phyloP scores from a whole-genome alignment of 1,284 basidiomycete genomes.

The Ganoderma multipileum region DNA sequence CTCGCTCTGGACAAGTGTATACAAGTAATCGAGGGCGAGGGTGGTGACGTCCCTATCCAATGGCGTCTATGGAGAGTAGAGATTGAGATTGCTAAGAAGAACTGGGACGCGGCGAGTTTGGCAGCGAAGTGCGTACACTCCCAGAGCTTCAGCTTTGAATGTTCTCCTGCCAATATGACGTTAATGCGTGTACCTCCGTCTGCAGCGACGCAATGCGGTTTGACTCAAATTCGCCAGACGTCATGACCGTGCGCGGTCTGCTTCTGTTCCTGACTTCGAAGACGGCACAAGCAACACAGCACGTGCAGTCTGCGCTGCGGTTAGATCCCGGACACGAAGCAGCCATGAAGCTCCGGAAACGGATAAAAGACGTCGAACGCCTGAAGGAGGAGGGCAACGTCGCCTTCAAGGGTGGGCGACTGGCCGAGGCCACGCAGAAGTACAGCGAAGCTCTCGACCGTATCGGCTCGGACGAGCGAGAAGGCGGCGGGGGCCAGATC shows the following conservation, averaged over 20 bases:
- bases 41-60: conserved; percentile 72
- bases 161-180: not conserved
- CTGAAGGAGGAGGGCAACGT: conserved; percentile 87
- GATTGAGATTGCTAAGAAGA: conserved; percentile 73
- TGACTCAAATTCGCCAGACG: conserved; percentile 79
- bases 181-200: not conserved
- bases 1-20: conserved; percentile 77
- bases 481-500: conserved; percentile 78
- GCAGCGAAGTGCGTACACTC: conserved; percentile 65
- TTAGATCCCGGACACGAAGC: conserved; percentile 80
- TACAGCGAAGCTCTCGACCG: conserved; percentile 78
- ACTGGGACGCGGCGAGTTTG: conserved; percentile 73
- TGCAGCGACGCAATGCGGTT: conserved; percentile 77
- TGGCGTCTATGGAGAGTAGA: conserved; percentile 85
- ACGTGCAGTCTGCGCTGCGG: conserved; percentile 77
- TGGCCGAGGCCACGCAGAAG: conserved; percentile 70
- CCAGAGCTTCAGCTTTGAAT: not conserved
- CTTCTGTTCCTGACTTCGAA: conserved; percentile 82
- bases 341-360: conserved; percentile 76
- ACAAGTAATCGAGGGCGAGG: conserved; percentile 75
- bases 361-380: conserved; percentile 80
- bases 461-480: conserved; percentile 67
- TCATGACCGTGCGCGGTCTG: conserved; percentile 80
- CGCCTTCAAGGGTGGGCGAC: conserved; percentile 72
- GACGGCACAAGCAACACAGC: conserved; percentile 74